These are phyloP conservation scores for Thelephora terrestris DNA, from an alignment of 1,284 basidiomycete species.

Conservation along the genomic window DNA sequence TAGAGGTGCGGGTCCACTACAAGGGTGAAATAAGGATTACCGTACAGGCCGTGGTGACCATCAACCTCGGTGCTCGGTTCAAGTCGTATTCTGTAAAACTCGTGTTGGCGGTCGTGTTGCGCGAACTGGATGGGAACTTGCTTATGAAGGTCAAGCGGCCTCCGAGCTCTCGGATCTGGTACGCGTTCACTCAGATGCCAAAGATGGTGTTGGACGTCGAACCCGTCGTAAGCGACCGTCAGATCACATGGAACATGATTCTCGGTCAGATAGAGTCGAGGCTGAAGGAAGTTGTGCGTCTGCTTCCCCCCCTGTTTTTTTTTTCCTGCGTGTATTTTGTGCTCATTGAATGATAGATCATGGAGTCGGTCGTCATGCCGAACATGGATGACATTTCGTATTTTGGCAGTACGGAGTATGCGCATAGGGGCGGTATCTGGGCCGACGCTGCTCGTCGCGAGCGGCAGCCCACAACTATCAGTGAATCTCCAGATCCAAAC, in stretches of 20 bases:
- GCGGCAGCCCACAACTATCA: conserved; percentile 15
- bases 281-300: conserved; percentile 79
- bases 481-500: background rate
- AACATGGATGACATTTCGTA: conserved; percentile 98
- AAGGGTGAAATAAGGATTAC: conserved; percentile 86
- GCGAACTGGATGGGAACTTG: conserved; percentile 86
- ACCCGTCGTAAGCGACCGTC: conserved; percentile 86
- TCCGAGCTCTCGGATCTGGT: conserved; percentile 95
- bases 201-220: conserved; percentile 85
- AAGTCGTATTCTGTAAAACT: conserved; percentile 86
- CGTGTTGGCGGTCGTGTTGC: conserved; percentile 78
- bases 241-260: conserved; percentile 91
- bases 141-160: conserved; percentile 90
- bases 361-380: conserved; percentile 89
- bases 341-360: conserved; percentile 45
- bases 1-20: conserved; percentile 80
- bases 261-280: conserved; percentile 83
- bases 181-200: conserved; percentile 91
- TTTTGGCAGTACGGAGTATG: conserved; percentile 68
- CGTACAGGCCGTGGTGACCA: conserved; percentile 80
- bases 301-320: background rate
- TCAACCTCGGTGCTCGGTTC: conserved; percentile 74
- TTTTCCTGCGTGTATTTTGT: background rate
- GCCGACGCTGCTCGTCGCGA: conserved; percentile 59
- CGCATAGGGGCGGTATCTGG: conserved; percentile 85